Conservation (phyloP, 2,329 filamentous ascomycete genomes). For the Eutypella sp. region DNA sequence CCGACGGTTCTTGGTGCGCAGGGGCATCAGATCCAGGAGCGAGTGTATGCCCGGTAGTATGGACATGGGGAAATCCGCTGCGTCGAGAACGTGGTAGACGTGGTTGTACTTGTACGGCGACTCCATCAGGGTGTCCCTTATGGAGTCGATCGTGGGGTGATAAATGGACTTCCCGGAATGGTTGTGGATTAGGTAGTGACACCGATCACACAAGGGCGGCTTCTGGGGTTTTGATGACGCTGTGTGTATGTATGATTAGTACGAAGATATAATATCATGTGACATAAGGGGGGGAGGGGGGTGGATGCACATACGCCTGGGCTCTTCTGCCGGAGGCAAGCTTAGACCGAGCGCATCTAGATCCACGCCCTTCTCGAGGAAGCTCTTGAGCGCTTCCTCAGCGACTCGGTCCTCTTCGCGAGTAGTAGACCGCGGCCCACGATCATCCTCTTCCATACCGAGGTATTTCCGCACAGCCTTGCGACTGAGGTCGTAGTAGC, state of each 20-base stretch:
- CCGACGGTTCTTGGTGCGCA: conserved; percentile 77
- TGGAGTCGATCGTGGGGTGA: conserved; percentile 75
- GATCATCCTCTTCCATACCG: conserved; percentile 28
- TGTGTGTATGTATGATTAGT: background rate
- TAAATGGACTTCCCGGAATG: conserved; percentile 65
- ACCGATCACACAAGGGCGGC: conserved; percentile 75
- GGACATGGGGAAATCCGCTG: conserved; percentile 95
- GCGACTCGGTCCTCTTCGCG: conserved; percentile 43
- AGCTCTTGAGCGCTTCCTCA: conserved; percentile 36
- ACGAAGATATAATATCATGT: background rate
- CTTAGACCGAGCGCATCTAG: conserved; percentile 31
- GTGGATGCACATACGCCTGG: conserved; percentile 6
- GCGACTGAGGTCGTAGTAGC: conserved; percentile 50
- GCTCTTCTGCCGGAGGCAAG: conserved; percentile 15
- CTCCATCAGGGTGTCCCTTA: conserved; percentile 79
- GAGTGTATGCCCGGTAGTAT: conserved; percentile 71
- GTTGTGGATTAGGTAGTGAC: conserved; percentile 77
- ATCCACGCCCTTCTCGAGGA: conserved; percentile 44
- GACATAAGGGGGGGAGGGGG: background rate
- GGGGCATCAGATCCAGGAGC: conserved; percentile 64
- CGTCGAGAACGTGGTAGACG: conserved; percentile 91
- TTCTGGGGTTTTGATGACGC: conserved; percentile 21
- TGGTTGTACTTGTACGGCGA: conserved; percentile 89
- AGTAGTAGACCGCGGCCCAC: conserved; percentile 13
- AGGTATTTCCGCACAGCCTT: conserved; percentile 48